phyloP scores from a whole-genome alignment of 2,329 filamentous ascomycete genomes.

The Ophiostoma piceae region DNA sequence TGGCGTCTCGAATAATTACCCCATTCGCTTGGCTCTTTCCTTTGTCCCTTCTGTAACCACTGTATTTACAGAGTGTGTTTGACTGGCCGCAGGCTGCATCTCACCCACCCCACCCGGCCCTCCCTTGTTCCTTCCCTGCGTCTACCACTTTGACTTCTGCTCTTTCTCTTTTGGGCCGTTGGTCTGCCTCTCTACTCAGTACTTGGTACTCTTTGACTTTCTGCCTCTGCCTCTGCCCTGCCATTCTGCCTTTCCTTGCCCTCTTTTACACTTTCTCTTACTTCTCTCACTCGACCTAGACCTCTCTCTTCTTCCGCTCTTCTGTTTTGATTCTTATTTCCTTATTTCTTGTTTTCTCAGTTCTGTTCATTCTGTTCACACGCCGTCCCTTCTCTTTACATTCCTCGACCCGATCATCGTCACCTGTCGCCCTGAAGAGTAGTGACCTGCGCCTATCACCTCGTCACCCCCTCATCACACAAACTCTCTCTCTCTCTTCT shows the following conservation, averaged over 20 bases:
- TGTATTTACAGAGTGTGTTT: neutral
- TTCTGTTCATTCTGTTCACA: neutral
- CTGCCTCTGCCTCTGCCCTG: neutral
- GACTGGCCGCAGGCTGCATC: neutral
- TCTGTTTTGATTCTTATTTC: neutral
- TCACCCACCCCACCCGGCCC: conserved; percentile 4
- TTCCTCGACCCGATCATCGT: conserved; percentile 1
- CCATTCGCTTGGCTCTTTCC: conserved; percentile 14
- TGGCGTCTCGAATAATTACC: conserved; percentile 15
- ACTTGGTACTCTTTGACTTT: neutral
- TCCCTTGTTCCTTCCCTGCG: conserved; percentile 5
- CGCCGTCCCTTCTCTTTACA: neutral
- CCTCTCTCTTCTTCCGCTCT: neutral
- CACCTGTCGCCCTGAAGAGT: neutral
- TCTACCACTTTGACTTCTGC: neutral
- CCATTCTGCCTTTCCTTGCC: neutral
- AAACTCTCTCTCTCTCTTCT: neutral
- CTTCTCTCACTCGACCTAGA: neutral
- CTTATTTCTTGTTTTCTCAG: conserved; percentile 9
- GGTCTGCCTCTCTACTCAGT: too few species aligned
- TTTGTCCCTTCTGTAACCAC: neutral
- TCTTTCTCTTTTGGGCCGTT: neutral
- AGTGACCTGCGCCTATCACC: conserved; percentile 16
- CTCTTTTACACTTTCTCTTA: conserved; percentile 6
- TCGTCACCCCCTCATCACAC: conserved; percentile 11